phyloP scores from a whole-genome alignment of 108 stramenopile genomes.

The Skeletonema costatum region DNA sequence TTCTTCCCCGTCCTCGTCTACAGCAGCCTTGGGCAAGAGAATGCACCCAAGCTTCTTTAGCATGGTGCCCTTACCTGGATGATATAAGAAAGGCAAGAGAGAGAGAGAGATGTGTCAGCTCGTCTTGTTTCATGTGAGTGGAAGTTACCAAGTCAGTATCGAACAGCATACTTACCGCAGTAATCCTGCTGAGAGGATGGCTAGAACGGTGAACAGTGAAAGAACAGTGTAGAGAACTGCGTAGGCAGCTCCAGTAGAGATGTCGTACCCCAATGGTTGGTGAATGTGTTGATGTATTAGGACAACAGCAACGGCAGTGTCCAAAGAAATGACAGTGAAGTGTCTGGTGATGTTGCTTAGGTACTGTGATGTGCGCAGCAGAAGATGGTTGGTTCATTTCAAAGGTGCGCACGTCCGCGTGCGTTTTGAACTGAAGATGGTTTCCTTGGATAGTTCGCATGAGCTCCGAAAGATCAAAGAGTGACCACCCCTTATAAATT shows the following conservation, averaged over 20 bases:
- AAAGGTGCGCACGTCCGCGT: no score
- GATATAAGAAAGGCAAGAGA: neutral
- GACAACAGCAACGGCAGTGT: no score
- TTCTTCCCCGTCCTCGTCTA: neutral
- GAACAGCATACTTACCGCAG: constrained; percentile 6
- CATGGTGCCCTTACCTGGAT: neutral
- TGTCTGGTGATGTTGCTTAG: no score
- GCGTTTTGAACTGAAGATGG: no score
- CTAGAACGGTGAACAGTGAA: constrained; percentile 53
- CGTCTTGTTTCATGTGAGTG: neutral
- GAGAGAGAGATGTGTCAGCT: neutral
- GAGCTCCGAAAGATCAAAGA: no score
- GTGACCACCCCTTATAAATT: no score
- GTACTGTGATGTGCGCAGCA: no score
- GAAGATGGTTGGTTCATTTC: no score
- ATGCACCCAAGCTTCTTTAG: constrained; percentile 39
- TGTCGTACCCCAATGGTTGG: constrained; percentile 29
- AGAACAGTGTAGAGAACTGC: constrained; percentile 69
- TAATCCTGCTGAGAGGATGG: constrained; percentile 52
- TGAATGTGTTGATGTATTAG: neutral
- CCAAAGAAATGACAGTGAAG: no score
- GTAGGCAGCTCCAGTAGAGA: constrained; percentile 58
- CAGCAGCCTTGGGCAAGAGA: constrained; percentile 28
- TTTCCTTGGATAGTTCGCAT: no score
- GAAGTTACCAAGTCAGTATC: neutral